Evolutionary conservation across 352 stramenopile species (phyloP).

Genomic region (Phytophthora pinifolia): DNA sequence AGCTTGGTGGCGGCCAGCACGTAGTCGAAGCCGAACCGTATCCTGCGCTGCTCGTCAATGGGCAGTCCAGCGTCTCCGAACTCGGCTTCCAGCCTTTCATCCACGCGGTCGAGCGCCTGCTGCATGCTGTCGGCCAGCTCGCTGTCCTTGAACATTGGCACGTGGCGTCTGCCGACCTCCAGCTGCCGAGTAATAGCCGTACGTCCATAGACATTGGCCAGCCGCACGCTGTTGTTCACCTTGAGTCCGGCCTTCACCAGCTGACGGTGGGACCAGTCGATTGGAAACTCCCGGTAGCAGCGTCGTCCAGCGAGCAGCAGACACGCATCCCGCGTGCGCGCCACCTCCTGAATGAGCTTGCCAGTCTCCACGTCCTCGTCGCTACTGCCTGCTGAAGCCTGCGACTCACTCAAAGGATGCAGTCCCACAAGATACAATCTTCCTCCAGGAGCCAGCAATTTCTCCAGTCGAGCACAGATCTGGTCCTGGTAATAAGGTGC

Average conservation of each 20-base stretch:
- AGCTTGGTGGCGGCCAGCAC: constrained; percentile 63
- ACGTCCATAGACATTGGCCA: constrained; percentile 90
- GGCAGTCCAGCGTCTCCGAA: constrained; percentile 31
- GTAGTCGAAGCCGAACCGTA: constrained; percentile 91
- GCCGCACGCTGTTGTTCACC: constrained; percentile 52
- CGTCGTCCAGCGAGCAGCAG: constrained; percentile 86
- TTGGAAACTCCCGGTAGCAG: constrained; percentile 91
- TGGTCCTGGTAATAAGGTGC: constrained; percentile 88
- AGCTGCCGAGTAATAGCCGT: constrained; percentile 87
- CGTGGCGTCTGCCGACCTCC: constrained; percentile 85
- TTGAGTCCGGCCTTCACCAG: constrained; percentile 53
- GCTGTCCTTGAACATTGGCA: constrained; percentile 70
- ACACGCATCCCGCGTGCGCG: constrained; percentile 83
- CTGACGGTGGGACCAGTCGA: constrained; percentile 87
- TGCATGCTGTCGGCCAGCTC: constrained; percentile 37
- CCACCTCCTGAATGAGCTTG: constrained; percentile 63
- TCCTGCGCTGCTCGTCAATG: constrained; percentile 32
- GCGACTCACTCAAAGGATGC: constrained; percentile 79
- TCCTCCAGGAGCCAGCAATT: constrained; percentile 76
- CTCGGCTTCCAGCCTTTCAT: constrained; percentile 27
- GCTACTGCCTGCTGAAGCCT: constrained; percentile 19
- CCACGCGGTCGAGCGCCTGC: constrained; percentile 64
- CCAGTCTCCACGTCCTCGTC: constrained; percentile 32
- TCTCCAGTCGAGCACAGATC: constrained; percentile 62
- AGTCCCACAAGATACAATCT: constrained; percentile 90